A percentile compares a stretch with the other conserved stretches of the same genome.
phyloP scores from a whole-genome alignment of 2,329 filamentous ascomycete species.

The Plenodomus lindquistii region DNA sequence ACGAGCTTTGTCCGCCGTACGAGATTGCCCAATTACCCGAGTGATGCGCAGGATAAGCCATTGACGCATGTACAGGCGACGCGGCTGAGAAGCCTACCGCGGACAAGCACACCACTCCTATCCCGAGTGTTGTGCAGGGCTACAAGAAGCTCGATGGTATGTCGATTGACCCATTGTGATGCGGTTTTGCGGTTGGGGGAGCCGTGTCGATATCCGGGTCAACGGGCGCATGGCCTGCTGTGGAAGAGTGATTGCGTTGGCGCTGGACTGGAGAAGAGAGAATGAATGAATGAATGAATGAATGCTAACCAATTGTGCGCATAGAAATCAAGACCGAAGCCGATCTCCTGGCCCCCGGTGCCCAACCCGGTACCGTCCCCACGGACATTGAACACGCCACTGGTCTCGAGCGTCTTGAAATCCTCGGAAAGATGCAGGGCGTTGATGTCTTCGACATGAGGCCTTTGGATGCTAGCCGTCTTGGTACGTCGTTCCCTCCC shows the following conservation, averaged over 20 bases:
- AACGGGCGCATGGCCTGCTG: too few relatives aligned
- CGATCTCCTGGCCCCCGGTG: conserved; percentile 88
- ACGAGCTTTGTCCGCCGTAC: conserved; percentile 53
- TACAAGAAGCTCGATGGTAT: conserved; percentile 54
- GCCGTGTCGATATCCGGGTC: not conserved
- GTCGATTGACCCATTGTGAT: conserved; percentile 17
- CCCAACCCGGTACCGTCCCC: conserved; percentile 78
- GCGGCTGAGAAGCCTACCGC: conserved; percentile 7
- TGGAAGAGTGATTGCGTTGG: too few relatives aligned
- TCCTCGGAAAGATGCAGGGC: conserved; percentile 99
- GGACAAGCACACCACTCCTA: conserved; percentile 41
- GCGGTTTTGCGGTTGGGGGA: conserved; percentile 6
- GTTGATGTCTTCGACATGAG: conserved; percentile 98
- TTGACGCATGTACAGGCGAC: conserved; percentile 40
- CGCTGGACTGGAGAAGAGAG: not conserved
- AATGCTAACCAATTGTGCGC: conserved; percentile 30
- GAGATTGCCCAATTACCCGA: conserved; percentile 31
- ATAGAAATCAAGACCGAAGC: conserved; percentile 79
- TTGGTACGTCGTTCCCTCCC: conserved; percentile 60
- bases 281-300: conserved; percentile 10
- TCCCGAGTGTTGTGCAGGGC: conserved; percentile 31
- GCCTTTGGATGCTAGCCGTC: conserved; percentile 87
- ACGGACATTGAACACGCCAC: conserved; percentile 95
- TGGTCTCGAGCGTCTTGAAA: conserved; percentile 97
- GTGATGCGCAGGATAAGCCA: conserved; percentile 36